Conservation (phyloP, 345 rosid species). For the Eucalyptus guilfoylei region DNA sequence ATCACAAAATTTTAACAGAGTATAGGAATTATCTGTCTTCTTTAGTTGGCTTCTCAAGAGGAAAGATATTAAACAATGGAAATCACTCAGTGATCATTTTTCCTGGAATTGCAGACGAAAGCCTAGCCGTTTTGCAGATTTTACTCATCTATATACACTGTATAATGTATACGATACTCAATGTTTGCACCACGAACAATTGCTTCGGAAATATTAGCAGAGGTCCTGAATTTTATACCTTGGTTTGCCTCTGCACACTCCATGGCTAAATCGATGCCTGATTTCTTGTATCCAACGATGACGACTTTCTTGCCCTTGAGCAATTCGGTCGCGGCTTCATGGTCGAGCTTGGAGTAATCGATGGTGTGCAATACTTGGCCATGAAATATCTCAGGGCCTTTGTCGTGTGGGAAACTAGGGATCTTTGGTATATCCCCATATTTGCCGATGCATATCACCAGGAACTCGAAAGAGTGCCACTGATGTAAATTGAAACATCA, state of each 20-base stretch:
- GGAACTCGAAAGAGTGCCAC: conserved; percentile 34
- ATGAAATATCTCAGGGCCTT: conserved; percentile 16
- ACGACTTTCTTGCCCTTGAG: conserved; percentile 38
- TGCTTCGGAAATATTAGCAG: neutral
- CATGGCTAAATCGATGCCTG: conserved; percentile 49
- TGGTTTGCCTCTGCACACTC: conserved; percentile 49
- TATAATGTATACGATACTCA: neutral
- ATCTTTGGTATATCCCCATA: conserved; percentile 36
- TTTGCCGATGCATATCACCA: conserved; percentile 42
- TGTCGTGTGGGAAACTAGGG: conserved; percentile 21
- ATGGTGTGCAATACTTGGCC: conserved; percentile 41
- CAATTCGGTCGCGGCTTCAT: conserved; percentile 11
- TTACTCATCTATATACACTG: neutral
- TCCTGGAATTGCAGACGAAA: neutral
- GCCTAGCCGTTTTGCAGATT: neutral
- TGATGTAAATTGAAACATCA: neutral
- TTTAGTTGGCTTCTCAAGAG: neutral
- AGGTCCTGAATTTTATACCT: conserved; percentile 9
- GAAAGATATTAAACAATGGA: neutral
- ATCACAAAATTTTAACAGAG: neutral
- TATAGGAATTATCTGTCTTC: neutral
- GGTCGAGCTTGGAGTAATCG: conserved; percentile 34
- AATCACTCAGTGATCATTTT: neutral
- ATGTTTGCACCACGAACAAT: neutral
- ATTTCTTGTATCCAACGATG: conserved; percentile 40